A percentile compares a stretch with the other conserved stretches of the same genome.
phyloP scores from a whole-genome alignment of 1,284 basidiomycete genomes.

The Ganoderma sp. region DNA sequence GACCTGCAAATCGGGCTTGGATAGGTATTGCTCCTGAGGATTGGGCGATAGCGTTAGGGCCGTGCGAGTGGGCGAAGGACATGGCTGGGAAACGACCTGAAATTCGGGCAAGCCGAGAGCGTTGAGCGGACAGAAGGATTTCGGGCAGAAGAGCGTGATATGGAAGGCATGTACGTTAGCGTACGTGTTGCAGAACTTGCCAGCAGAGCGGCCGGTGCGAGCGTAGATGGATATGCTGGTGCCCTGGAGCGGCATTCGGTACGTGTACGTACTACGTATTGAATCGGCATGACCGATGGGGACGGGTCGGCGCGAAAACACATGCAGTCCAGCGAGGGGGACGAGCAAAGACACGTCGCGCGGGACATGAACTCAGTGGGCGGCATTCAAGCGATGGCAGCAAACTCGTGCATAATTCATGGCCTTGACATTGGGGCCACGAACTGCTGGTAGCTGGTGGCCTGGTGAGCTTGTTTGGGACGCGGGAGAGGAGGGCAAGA shows the following conservation, averaged over 20 bases:
- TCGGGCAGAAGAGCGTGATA: background rate
- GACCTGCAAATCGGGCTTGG: background rate
- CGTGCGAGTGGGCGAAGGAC: background rate
- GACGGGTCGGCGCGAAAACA: background rate
- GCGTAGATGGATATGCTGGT: background rate
- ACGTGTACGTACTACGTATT: conserved; percentile 1
- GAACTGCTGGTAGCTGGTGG: no score
- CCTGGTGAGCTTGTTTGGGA: background rate
- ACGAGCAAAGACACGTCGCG: background rate
- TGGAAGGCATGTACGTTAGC: conserved; percentile 16
- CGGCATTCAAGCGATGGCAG: background rate
- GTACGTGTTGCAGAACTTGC: background rate
- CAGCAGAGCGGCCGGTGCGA: background rate
- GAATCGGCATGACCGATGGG: background rate
- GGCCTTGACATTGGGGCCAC: background rate
- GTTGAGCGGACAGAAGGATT: conserved; percentile 3
- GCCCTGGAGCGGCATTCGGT: background rate
- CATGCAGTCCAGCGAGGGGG: background rate
- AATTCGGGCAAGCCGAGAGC: background rate
- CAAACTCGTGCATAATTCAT: background rate
- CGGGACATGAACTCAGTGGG: background rate
- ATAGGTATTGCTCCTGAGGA: conserved; percentile 29
- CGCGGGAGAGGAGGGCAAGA: no score
- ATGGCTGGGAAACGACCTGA: background rate
- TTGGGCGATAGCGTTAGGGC: background rate